phyloP scores from a whole-genome alignment of 345 rosid genomes.

The Eucalyptus caleyi region DNA sequence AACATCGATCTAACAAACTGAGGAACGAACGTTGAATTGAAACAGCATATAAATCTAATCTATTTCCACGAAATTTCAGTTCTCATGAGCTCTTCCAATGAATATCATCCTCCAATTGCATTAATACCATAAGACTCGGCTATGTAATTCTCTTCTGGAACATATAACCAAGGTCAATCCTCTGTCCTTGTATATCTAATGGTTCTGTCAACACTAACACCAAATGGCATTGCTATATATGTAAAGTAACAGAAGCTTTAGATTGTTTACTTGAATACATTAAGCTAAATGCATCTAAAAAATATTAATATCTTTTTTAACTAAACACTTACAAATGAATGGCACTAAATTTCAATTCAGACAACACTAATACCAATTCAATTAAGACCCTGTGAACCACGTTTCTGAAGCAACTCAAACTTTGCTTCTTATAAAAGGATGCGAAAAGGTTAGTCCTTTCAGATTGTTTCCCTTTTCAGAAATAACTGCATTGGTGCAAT shows the following conservation, averaged over 20 bases:
- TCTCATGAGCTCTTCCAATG: neutral
- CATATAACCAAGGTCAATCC: neutral
- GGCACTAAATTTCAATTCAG: neutral
- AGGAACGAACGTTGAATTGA: neutral
- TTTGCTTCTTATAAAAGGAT: neutral
- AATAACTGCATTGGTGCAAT: neutral
- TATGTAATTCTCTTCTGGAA: neutral
- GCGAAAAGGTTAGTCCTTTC: neutral
- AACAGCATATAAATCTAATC: neutral
- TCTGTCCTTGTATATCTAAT: neutral
- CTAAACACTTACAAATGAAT: neutral
- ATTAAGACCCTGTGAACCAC: neutral
- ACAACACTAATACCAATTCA: neutral
- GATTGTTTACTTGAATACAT: neutral
- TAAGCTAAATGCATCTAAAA: neutral
- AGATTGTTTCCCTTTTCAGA: neutral
- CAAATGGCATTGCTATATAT: neutral
- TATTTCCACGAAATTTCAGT: neutral
- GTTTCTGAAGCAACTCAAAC: neutral
- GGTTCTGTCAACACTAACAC: neutral
- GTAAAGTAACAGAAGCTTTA: neutral
- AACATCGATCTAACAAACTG: neutral
- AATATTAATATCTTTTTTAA: neutral
- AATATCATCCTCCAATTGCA: neutral
- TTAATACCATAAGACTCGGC: neutral